Evolutionary conservation across 2,329 filamentous ascomycete species (phyloP).

Genomic region (Ophiostoma australiae): DNA sequence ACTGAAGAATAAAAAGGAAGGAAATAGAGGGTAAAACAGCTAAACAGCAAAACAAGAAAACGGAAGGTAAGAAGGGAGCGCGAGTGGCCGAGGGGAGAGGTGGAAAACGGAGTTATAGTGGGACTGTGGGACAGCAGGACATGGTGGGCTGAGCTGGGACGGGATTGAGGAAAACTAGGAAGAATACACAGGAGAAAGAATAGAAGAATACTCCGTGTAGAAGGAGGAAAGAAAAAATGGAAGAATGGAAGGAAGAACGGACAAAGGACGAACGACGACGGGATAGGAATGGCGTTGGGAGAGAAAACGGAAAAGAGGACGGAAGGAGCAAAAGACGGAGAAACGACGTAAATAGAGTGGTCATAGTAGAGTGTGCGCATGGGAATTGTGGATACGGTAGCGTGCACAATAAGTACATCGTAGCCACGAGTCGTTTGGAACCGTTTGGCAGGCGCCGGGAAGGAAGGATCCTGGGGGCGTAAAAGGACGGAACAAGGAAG

Average conservation of each 20-base stretch:
- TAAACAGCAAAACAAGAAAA: slow-evolving; percentile 9
- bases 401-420: background rate
- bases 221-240: slow-evolving; percentile 11
- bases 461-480: background rate
- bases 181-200: background rate
- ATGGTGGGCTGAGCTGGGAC: background rate
- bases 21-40: slow-evolving; percentile 1
- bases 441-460: slow-evolving; percentile 18
- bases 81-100: background rate
- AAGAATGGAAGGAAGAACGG: slow-evolving; percentile 5
- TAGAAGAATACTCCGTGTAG: background rate
- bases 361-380: background rate
- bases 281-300: background rate
- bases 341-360: background rate
- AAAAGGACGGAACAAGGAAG: background rate
- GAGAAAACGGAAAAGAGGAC: background rate
- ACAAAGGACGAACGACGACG: background rate
- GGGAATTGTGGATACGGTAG: background rate
- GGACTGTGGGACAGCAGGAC: background rate
- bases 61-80: slow-evolving; percentile 2
- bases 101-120: slow-evolving; percentile 6
- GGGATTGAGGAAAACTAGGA: background rate
- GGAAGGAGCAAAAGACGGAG: background rate
- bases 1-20: background rate
- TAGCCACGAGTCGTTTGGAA: slow-evolving; percentile 6